Evolutionary conservation across 2,329 filamentous ascomycete genomes (phyloP).

Genomic region (Gaeumannomyces sp.): DNA sequence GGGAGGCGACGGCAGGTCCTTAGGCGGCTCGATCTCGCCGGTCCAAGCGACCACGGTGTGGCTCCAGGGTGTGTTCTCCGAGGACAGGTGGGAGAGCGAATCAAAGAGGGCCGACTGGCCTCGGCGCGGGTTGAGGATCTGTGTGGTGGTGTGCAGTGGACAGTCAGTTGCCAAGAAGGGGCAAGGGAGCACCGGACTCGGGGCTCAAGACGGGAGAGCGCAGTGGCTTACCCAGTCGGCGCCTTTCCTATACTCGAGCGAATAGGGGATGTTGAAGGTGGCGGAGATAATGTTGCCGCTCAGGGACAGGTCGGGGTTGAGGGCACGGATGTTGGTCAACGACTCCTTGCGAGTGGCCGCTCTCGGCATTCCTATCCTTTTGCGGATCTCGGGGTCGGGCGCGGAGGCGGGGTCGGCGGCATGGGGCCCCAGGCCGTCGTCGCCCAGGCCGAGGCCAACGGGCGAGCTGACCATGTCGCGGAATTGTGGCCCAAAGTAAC

Average conservation of each 20-base stretch:
- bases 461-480: slow-evolving; percentile 7
- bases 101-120: slow-evolving; percentile 92
- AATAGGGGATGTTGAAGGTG: slow-evolving; percentile 57
- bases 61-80: slow-evolving; percentile 78
- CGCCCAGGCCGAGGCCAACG: slow-evolving; percentile 8
- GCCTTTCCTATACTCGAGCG: slow-evolving; percentile 50
- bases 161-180: neutral
- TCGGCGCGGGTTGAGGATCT: slow-evolving; percentile 71
- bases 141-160: neutral
- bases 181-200: slow-evolving; percentile 7
- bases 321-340: slow-evolving; percentile 47
- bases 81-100: slow-evolving; percentile 81
- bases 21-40: slow-evolving; percentile 64
- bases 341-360: slow-evolving; percentile 42
- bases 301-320: slow-evolving; percentile 50
- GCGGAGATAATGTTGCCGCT: slow-evolving; percentile 62
- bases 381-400: slow-evolving; percentile 20
- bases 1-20: slow-evolving; percentile 38
- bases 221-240: slow-evolving; percentile 51
- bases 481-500: neutral
- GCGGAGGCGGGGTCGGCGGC: slow-evolving; percentile 33
- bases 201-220: neutral
- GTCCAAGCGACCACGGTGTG: slow-evolving; percentile 95
- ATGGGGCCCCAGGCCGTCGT: slow-evolving; percentile 24
- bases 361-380: slow-evolving; percentile 34